Evolutionary conservation across 352 stramenopile species (phyloP), one percentile per base, ranked within the genome.

Genomic region (Phytophthora multivora): DNA sequence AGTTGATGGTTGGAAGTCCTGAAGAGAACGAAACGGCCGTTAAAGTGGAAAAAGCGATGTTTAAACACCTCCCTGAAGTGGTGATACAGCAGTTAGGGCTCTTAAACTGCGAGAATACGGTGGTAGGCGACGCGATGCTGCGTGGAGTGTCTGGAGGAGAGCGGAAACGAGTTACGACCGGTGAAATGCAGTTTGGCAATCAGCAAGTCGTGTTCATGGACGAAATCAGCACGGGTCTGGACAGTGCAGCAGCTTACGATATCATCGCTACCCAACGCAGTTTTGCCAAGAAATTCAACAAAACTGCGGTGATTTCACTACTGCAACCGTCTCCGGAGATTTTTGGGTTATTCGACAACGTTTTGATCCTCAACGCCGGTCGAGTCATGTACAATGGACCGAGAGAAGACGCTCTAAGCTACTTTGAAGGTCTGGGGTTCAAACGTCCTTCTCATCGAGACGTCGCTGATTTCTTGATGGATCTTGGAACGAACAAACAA

Each of bases 151-250:
- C 71, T 13, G 89, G 91, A 25, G 91, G 91, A 15, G 88, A 97
- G 60, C 85, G 82, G 33, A 97, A 96, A 57, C 72, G 89, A 9
- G 63, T 72, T 6, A 72, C 63, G 9, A 67, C 59, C 13, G 81
- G 79, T 12, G 88, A 89, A 47, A 90, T 96, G 63, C 57, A 96
- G 36, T 84, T 93, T 45, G 73, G 75, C 26, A 66, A 68, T 26
- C 70, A 82, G 53, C 79, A 77, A 42, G 81, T 97, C 5, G 57
- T 89, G 40, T 84, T 94, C 51, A 83, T 88, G 67, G 93, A 98
- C 71, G 87, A 96, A 71, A 97, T 98, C 64, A 93, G 78, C 51
- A 98, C 91, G 7, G 95, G 93, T 1, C 80, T 98, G n/a, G 93
- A 98, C 78, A 84, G 77, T 38, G 84, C 90, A 4, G 94, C 90